Evolutionary conservation across 371 early-diverging fungal genomes (phyloP).

Genomic region (Actinomucor elegans): DNA sequence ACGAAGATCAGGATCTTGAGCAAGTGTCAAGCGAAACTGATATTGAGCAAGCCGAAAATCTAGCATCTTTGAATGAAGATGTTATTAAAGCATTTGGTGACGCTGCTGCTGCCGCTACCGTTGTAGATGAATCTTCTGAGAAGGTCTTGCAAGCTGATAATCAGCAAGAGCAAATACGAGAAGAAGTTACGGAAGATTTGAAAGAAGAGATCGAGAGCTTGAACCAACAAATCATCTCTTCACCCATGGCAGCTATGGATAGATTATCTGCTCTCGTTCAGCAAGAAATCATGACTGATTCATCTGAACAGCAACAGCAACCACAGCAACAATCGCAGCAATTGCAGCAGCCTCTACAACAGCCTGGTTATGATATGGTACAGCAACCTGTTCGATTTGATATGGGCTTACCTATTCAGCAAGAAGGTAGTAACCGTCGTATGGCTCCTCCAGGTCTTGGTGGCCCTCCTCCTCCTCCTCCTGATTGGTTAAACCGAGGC

Average conservation of each 20-base stretch:
- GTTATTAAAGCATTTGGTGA: conserved; percentile 31
- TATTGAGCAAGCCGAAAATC: conserved; percentile 4
- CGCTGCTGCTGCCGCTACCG: conserved; percentile 4
- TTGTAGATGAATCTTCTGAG: conserved; percentile 8
- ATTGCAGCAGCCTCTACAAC: conserved; percentile 5
- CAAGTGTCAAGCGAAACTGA: not conserved
- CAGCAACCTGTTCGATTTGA: conserved; percentile 11
- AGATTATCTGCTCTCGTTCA: conserved; percentile 27
- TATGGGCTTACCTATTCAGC: conserved; percentile 1
- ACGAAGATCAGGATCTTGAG: not conserved
- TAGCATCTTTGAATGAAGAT: conserved; percentile 25
- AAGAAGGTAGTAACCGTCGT: conserved; percentile 11
- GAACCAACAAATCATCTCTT: conserved; percentile 2
- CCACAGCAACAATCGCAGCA: not conserved
- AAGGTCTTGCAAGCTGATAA: conserved; percentile 8
- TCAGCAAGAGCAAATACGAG: not conserved
- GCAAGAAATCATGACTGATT: conserved; percentile 24
- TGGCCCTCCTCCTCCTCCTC: conserved; percentile 21
- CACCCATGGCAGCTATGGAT: conserved; percentile 38
- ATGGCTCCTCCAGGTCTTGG: conserved; percentile 19
- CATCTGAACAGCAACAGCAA: conserved; percentile 11
- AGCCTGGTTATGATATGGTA: not conserved
- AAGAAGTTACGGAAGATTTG: not conserved
- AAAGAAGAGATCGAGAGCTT: not conserved
- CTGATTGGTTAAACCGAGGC: conserved; percentile 36